phyloP scores from a whole-genome alignment of 352 stramenopile species.

The Pythium guiyangense region DNA sequence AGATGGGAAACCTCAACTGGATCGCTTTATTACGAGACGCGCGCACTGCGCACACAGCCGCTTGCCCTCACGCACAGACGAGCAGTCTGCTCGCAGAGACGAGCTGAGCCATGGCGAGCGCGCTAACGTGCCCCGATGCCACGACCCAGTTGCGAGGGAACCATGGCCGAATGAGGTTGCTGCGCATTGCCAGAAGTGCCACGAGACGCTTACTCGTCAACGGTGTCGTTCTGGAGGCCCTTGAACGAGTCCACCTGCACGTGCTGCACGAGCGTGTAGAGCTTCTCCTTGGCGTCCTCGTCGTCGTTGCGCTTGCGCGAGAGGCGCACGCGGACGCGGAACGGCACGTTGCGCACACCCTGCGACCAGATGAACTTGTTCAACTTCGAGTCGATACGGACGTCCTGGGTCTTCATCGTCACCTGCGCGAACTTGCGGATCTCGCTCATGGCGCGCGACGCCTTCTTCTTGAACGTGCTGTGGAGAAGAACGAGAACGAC shows the following conservation, averaged over 20 bases:
- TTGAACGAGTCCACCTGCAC: slow-evolving; percentile 96
- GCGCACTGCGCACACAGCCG: not conserved
- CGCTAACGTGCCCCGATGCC: not conserved
- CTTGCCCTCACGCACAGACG: not conserved
- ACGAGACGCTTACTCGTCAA: slow-evolving; percentile 78
- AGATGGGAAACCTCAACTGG: slow-evolving; percentile 18
- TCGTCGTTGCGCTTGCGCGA: slow-evolving; percentile 98
- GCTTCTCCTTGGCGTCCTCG: slow-evolving; percentile 98
- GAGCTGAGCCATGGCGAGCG: not conserved
- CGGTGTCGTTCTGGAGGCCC: slow-evolving; percentile 95
- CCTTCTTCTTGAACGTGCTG: slow-evolving; percentile 97
- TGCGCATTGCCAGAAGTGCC: not conserved
- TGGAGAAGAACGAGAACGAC: slow-evolving; percentile 16
- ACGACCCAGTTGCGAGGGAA: not conserved
- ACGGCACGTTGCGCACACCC: slow-evolving; percentile 98
- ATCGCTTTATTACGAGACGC: slow-evolving; percentile 10
- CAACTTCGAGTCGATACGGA: slow-evolving; percentile 93
- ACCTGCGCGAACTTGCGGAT: slow-evolving; percentile 98
- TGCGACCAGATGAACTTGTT: slow-evolving; percentile 98
- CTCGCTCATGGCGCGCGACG: slow-evolving; percentile 95
- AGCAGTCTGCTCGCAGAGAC: not conserved
- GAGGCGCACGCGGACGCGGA: slow-evolving; percentile 96
- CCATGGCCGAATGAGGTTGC: not conserved
- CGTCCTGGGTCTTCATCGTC: slow-evolving; percentile 97
- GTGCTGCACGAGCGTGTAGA: slow-evolving; percentile 98